These are phyloP conservation scores for Solanum piurae DNA, from an alignment of 257 asterid species.

Conservation along the genomic window DNA sequence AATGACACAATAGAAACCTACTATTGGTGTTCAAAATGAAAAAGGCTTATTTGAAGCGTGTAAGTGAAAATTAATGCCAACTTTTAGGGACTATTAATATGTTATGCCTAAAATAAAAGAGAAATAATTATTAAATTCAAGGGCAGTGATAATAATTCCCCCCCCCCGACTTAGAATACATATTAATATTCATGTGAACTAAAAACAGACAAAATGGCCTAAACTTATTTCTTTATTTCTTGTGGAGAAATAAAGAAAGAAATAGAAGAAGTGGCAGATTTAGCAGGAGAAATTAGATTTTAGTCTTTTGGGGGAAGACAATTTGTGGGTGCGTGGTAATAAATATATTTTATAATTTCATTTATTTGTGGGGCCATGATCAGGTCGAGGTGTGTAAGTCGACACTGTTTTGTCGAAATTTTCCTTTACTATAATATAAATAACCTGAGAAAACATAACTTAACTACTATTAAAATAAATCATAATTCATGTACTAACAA, in stretches of 20 bases:
- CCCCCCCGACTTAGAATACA: background rate
- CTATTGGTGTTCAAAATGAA: too few relatives aligned
- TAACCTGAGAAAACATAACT: too few relatives aligned
- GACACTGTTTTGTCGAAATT: too few relatives aligned
- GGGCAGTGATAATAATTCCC: background rate
- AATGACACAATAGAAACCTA: too few relatives aligned
- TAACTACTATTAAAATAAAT: too few relatives aligned
- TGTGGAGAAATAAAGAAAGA: background rate
- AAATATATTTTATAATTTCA: too few relatives aligned
- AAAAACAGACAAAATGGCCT: background rate
- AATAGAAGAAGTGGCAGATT: background rate
- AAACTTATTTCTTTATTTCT: background rate
- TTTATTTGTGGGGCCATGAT: background rate
- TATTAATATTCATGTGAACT: background rate
- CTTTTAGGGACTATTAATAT: too few relatives aligned
- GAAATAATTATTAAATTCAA: too few relatives aligned
- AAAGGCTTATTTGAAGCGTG: background rate
- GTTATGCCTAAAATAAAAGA: background rate
- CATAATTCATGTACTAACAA: too few relatives aligned
- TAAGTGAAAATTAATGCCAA: background rate
- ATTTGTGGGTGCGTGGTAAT: background rate
- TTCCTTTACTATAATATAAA: too few relatives aligned
- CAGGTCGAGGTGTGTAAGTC: background rate
- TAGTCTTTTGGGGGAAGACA: background rate
- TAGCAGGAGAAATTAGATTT: too few relatives aligned